phyloP scores from a whole-genome alignment of 371 early-diverging fungal species.

The Mucor velutinosus region DNA sequence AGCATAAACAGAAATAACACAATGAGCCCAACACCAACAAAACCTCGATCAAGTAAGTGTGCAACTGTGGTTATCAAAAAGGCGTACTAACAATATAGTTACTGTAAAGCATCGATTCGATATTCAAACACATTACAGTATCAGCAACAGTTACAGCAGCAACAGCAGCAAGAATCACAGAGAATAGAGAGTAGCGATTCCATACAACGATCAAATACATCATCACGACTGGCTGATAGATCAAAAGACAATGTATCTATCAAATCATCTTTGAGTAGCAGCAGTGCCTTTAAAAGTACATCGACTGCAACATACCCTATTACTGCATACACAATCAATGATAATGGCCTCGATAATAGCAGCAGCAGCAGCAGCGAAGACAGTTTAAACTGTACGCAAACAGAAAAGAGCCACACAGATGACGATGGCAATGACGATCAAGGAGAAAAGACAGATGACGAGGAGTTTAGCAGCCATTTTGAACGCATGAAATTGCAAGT shows the following conservation, averaged over 20 bases:
- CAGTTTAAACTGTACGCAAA: background rate
- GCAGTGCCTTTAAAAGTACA: background rate
- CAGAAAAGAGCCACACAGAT: background rate
- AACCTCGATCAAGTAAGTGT: constrained; percentile 17
- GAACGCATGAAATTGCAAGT: constrained; percentile 32
- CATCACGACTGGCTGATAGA: background rate
- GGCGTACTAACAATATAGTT: background rate
- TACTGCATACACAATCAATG: background rate
- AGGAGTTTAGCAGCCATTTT: constrained; percentile 33
- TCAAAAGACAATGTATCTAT: background rate
- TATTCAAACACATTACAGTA: constrained; percentile 17
- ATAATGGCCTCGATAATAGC: background rate
- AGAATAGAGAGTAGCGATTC: background rate
- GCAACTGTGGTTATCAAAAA: background rate
- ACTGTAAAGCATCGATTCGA: constrained; percentile 14
- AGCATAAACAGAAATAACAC: constrained; percentile 9
- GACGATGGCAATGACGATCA: background rate
- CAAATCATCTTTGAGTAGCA: background rate
- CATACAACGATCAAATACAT: background rate
- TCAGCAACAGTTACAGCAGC: constrained; percentile 1
- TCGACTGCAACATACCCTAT: background rate
- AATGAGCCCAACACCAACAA: constrained; percentile 16
- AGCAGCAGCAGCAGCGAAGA: background rate
- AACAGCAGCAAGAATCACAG: background rate
- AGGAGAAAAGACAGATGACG: constrained; percentile 23